Conservation (phyloP, 768 basidiomycete genomes). For the Coprinopsis cinerea region DNA sequence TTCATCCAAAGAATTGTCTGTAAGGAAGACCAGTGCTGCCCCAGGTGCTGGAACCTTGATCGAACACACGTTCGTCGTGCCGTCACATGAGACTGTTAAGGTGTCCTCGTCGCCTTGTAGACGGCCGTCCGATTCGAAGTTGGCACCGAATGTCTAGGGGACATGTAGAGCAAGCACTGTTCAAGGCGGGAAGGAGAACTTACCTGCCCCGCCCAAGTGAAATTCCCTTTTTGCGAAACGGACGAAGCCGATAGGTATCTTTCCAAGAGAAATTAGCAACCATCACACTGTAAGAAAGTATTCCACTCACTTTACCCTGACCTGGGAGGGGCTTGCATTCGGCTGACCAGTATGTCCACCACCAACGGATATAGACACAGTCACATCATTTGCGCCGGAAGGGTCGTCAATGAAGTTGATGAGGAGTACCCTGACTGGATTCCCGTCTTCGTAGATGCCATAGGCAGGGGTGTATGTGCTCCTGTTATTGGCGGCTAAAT, state of each 20-base stretch:
- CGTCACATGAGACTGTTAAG: constrained; percentile 52
- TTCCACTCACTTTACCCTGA: constrained; percentile 51
- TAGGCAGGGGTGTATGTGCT: constrained; percentile 59
- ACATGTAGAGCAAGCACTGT: no score
- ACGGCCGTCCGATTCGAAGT: constrained; percentile 61
- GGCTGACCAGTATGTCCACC: constrained; percentile 33
- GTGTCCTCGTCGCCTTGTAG: constrained; percentile 45
- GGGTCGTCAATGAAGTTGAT: constrained; percentile 70
- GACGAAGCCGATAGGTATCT: constrained; percentile 50
- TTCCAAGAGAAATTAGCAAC: not conserved
- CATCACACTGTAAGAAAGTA: not conserved
- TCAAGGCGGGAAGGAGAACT: constrained; percentile 6
- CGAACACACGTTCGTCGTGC: constrained; percentile 42
- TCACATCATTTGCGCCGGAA: constrained; percentile 41
- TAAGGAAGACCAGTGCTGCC: constrained; percentile 67
- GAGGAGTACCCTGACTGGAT: constrained; percentile 54
- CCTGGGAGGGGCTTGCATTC: constrained; percentile 34
- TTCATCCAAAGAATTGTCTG: constrained; percentile 30
- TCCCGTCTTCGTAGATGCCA: constrained; percentile 69
- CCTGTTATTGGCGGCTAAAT: constrained; percentile 48
- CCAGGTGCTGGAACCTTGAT: constrained; percentile 64
- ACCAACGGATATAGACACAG: constrained; percentile 44
- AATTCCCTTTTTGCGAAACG: constrained; percentile 49
- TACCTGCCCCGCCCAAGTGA: constrained; percentile 60
- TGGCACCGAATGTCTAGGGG: constrained; percentile 49